A percentile compares a stretch with the other conserved stretches of the same genome.
Conservation (phyloP, 2,329 filamentous ascomycete species). For the Ascochyta clinopodiicola region DNA sequence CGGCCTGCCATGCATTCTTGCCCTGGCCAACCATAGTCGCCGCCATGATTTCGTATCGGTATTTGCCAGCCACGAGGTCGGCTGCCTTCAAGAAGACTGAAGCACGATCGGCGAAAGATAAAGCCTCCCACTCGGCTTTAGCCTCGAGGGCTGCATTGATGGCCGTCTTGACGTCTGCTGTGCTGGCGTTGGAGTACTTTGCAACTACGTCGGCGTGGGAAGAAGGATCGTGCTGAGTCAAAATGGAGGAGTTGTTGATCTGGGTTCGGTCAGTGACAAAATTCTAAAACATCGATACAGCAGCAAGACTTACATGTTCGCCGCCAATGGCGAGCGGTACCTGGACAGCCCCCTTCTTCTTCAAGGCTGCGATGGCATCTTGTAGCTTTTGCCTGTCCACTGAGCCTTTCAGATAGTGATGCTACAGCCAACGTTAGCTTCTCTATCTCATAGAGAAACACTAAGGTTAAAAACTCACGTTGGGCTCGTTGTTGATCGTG, state of each 20-base stretch:
- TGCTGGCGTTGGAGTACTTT: constrained; percentile 81
- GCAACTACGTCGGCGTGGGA: constrained; percentile 79
- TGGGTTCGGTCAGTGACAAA: constrained; percentile 43
- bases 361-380: constrained; percentile 73
- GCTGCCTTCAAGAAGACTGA: constrained; percentile 96
- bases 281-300: background rate
- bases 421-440: constrained; percentile 59
- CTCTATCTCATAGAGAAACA: accelerated
- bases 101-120: constrained; percentile 89
- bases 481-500: constrained; percentile 90
- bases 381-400: constrained; percentile 77
- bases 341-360: constrained; percentile 72
- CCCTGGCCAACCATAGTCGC: constrained; percentile 95
- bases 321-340: constrained; percentile 86
- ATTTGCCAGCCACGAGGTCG: constrained; percentile 87
- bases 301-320: constrained; percentile 66
- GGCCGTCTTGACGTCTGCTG: constrained; percentile 76
- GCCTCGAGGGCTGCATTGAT: constrained; percentile 87
- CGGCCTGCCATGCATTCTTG: constrained; percentile 99
- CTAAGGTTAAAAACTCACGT: constrained; percentile 64
- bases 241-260: constrained; percentile 71
- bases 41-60: constrained; percentile 96
- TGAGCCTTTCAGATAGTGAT: constrained; percentile 87
- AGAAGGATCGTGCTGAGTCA: constrained; percentile 81
- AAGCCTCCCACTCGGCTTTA: constrained; percentile 81